Conservation (phyloP, 192 early-diverging fungal species). For the Diversispora eburnea region DNA sequence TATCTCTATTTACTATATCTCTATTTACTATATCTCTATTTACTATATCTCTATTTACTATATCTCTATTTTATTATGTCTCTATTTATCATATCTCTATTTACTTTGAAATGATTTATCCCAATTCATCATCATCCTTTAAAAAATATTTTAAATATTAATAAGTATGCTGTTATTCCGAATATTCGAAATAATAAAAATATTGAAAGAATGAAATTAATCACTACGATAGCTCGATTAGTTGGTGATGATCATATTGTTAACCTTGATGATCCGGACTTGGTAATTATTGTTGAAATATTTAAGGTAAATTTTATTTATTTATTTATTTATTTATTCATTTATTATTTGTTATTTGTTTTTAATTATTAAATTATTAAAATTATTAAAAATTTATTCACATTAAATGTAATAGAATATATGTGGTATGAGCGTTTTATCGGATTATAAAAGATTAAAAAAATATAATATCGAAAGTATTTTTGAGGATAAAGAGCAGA, state of each 20-base stretch:
- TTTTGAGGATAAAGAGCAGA: constrained; percentile 35
- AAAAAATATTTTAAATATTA: background rate
- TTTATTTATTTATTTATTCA: background rate
- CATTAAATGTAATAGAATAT: constrained; percentile 38
- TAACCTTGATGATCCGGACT: constrained; percentile 50
- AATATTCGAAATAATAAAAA: constrained; percentile 58
- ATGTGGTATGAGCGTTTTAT: constrained; percentile 58
- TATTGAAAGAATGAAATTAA: constrained; percentile 47
- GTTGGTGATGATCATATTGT: constrained; percentile 54
- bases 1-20: too few relatives aligned
- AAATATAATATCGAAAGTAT: constrained; percentile 58
- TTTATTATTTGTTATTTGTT: background rate
- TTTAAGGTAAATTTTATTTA: constrained; percentile 39
- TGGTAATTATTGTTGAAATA: constrained; percentile 55
- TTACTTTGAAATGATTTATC: too few relatives aligned
- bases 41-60: background rate
- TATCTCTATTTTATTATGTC: too few relatives aligned
- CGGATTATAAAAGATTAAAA: constrained; percentile 50
- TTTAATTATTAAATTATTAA: background rate
- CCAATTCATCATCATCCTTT: background rate
- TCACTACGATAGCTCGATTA: constrained; percentile 42
- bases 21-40: too few relatives aligned
- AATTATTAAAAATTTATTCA: background rate
- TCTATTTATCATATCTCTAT: background rate
- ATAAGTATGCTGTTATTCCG: constrained; percentile 53